Evolutionary conservation across 495 filamentous ascomycete genomes (phyloP), one percentile per base, ranked within the genome.

Genomic region (Halenospora varia): DNA sequence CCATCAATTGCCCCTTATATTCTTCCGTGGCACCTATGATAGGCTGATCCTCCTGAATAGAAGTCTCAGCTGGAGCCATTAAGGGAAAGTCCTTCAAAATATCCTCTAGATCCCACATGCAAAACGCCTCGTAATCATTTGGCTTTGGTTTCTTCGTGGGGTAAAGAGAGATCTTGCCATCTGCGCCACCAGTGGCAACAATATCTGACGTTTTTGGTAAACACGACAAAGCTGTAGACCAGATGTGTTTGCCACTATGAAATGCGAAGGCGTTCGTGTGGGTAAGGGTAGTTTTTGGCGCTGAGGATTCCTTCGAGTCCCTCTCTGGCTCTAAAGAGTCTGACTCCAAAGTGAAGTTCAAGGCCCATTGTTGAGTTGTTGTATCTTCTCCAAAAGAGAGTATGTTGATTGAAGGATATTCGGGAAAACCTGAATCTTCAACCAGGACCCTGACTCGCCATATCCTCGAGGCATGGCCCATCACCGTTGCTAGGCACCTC

Each of bases 231-330:
- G 81, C 83, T 23, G 82, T 70, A 1, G 90, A 86, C 91, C 92
- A 97, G n/a, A 97, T 84, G 65, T 96, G 89, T 68, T 97, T 97
- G 25, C 94, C 93, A 25, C 71, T 75, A 66, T 98, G 94, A 48
- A 79, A 82, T 17, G 75, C 71, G 39, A 78, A 77, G 11, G 78
- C 82, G 2, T 72, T 68, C 10, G 74, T 68, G 23, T 87, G 76
- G 8, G 55, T 71, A 26, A 94, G 70, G 1, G 71, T 67, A 19
- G 53, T 55, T 51, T 46, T 48, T 13, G 18, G 15, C 10, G 10
- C 8, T 55, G 40, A 46, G 24, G 20, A 24, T 45, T 24, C 41
- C 23, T 49, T n/a, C 18, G 29, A 6, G 13, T 35, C 29, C 29
- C 4, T 35, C 29, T 35, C 29, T 13, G 13, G 13, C 13, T 35